A percentile compares a stretch with the other conserved stretches of the same genome.
These are phyloP conservation scores for Chionographis japonica DNA, from an alignment of 106 monocot species.

Conservation along the genomic window DNA sequence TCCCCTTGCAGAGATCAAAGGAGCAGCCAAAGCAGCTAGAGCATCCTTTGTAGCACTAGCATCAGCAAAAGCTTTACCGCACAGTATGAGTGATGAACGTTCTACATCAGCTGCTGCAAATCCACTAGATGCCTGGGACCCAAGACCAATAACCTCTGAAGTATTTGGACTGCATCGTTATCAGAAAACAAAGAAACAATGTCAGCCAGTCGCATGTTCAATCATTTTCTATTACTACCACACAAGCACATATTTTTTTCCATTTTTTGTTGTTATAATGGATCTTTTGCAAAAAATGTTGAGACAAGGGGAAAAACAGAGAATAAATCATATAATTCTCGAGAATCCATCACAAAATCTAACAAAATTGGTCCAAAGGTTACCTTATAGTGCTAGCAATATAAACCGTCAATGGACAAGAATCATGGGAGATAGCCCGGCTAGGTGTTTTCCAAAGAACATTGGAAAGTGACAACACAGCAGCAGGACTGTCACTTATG, in stretches of 20 bases:
- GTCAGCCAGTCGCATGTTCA: neutral
- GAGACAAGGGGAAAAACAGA: too few species aligned
- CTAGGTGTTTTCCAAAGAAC: constrained; percentile 54
- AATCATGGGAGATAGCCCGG: constrained; percentile 79
- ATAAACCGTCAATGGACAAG: constrained; percentile 83
- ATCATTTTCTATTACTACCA: too few species aligned
- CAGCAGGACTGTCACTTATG: constrained; percentile 83
- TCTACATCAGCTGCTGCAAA: constrained; percentile 83
- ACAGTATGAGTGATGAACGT: constrained; percentile 71
- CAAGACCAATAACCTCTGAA: constrained; percentile 47
- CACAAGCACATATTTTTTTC: too few species aligned
- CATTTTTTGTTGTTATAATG: too few species aligned
- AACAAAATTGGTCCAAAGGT: constrained; percentile 1
- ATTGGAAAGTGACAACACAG: constrained; percentile 46
- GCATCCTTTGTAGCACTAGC: constrained; percentile 45
- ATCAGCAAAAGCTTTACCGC: constrained; percentile 85
- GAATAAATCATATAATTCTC: neutral
- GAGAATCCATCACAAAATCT: neutral
- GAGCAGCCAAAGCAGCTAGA: constrained; percentile 72
- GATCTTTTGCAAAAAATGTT: too few species aligned
- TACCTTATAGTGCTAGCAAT: constrained; percentile 83
- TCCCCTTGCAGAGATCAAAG: constrained; percentile 71
- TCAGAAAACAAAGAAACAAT: constrained; percentile 1
- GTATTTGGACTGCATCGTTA: constrained; percentile 33
- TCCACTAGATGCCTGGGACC: constrained; percentile 34